Percentiles rank a stretch among this genome's conserved stretches.
Conservation (phyloP, 371 early-diverging fungal genomes). For the Mortierella sp. region DNA sequence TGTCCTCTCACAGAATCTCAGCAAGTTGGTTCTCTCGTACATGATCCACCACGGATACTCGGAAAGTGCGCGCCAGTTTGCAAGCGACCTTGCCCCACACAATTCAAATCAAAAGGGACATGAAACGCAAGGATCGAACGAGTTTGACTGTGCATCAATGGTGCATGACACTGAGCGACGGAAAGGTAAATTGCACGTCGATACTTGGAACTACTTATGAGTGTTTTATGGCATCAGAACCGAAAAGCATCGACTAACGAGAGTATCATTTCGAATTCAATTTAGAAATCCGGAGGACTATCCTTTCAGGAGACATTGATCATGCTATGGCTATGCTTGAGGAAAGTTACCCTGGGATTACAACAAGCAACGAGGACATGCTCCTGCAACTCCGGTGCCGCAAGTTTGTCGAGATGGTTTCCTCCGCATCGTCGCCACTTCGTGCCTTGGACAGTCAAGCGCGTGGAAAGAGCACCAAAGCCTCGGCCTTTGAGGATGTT, state of each 20-base stretch:
- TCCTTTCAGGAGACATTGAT: conserved; percentile 82
- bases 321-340: conserved; percentile 74
- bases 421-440: conserved; percentile 53
- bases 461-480: conserved; percentile 17
- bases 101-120: background rate
- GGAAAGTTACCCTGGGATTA: conserved; percentile 72
- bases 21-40: conserved; percentile 80
- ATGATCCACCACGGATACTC: conserved; percentile 84
- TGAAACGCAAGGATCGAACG: background rate
- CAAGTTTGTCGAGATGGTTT: conserved; percentile 88
- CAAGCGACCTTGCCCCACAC: conserved; percentile 60
- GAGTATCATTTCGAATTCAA: background rate
- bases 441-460: conserved; percentile 22
- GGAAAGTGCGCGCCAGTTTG: conserved; percentile 77
- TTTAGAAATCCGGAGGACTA: conserved; percentile 57
- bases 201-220: background rate
- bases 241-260: background rate
- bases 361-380: conserved; percentile 70
- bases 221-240: background rate
- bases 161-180: conserved; percentile 40
- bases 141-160: conserved; percentile 8
- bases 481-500: conserved; percentile 26
- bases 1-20: conserved; percentile 53
- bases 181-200: conserved; percentile 29
- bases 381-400: conserved; percentile 84